Base-by-base conservation (phyloP, 139 green algal species). In the Haematococcus lacustris region DNA sequence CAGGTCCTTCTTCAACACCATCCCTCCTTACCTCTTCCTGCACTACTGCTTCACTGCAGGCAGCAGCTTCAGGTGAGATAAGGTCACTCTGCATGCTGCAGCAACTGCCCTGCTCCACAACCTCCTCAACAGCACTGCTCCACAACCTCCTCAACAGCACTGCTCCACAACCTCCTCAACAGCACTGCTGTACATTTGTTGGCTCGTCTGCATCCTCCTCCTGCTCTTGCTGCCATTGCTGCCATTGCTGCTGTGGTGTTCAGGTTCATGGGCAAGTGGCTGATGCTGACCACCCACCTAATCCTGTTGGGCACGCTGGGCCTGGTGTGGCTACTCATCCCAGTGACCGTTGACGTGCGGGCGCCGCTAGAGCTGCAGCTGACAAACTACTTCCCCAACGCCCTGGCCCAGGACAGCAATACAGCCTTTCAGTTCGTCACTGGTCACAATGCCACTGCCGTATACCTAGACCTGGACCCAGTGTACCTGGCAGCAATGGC, bases 391-490 rank as follows among this genome's bases (percentile, higher is more conserved):
- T 34, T 70, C 32, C 71, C 71, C 26, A 65, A 7, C 25, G 62
- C 59, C 4, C 39, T 76, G 4, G 60, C 60, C 21, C 5, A 50
- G 3, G 71, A 76, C 60, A 71, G 3, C 59, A 76, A 76, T 60
- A 76, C 60, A 38, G 62, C 70, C 60, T 76, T 39, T 6, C 13
- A 39, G 32, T 70, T 71, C n/a, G 71, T 76, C 4, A 26, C 51
- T 2, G 71, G 71, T 9, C 43, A 35, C 13, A 64, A 64, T 32
- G 53, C 53, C 53, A 30, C 26, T 26, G 21, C 53, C 17, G 53
- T 64, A 7, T 35, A 9, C 21, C 53, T 26, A 4, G 53, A 64
- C 4, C 33, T 64, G 23, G 53, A 64, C 53, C 53, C 9, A 26
- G 21, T 30, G 4, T 64, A 64, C 53, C 17, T 64, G 13, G 9